Evolutionary conservation across 2,329 filamentous ascomycete genomes (phyloP).

Genomic region (Ceratocystis cubensis): DNA sequence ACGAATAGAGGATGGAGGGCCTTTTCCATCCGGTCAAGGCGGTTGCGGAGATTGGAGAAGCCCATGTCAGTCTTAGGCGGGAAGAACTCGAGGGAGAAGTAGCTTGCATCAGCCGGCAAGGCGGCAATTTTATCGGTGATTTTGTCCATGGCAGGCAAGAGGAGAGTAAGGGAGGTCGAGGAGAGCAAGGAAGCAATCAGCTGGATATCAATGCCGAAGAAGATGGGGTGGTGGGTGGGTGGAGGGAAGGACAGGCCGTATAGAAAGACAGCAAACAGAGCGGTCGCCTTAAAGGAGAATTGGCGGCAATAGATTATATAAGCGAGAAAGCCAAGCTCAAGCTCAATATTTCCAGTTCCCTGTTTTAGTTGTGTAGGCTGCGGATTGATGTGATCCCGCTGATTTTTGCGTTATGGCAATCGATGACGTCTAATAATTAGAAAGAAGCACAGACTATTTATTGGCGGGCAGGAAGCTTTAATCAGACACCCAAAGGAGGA

Average conservation of each 20-base stretch:
- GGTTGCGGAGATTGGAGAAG: conserved; percentile 82
- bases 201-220: not conserved
- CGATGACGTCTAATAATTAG: conserved; percentile 1
- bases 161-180: not conserved
- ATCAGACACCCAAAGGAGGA: not conserved
- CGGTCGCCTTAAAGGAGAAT: not conserved
- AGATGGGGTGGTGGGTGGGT: not conserved
- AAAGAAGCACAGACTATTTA: conserved; percentile 5
- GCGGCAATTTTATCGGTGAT: conserved; percentile 93
- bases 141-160: conserved; percentile 49
- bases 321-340: not conserved
- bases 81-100: conserved; percentile 98
- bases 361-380: not conserved
- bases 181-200: not conserved
- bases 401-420: not conserved
- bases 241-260: not conserved
- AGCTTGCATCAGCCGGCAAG: conserved; percentile 65
- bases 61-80: conserved; percentile 95
- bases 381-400: not conserved
- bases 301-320: not conserved
- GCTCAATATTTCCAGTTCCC: not conserved
- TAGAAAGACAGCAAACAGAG: too few species aligned
- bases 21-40: conserved; percentile 87
- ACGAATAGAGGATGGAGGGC: conserved; percentile 87
- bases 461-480: not conserved